Base-by-base conservation (phyloP, 2,329 filamentous ascomycete species). In the Lachnellula willkommii region DNA sequence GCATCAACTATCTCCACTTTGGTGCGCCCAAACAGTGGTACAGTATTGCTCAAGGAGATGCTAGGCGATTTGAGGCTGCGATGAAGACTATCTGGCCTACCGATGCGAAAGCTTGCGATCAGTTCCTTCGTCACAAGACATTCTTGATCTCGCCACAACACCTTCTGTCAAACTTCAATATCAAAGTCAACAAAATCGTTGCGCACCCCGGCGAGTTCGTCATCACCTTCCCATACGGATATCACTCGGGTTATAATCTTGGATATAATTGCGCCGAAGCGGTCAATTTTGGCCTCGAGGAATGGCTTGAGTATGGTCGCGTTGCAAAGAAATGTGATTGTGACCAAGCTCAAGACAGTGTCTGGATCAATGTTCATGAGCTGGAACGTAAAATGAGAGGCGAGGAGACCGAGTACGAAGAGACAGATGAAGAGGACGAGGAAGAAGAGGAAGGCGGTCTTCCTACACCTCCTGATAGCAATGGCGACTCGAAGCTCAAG, bases 11-110 rank as follows among this genome's bases (percentile, higher is more conserved):
- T 71, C 91, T 99, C 57, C 94, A 99, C 69, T 99, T 99, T 71
- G 94, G 94, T 53, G 94, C 94, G 1, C 94, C 94, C 0, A 99
- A 99, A 74, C 94, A 99, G 71, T 99, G 94, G 94, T 99, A 99
- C 75, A 96, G 92, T 72, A 97, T 99, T 63, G 96, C 93, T 0
- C 95, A 97, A 71, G 89, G 89, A 62, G 94, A 99, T 70, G 91
- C 93, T 14, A 84, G 91, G 50, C 87, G 88, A 15, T 99, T 99
- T 65, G 94, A 99, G 72, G 84, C 85, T 39, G 93, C 90, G 43
- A 99, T 99, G 94, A 93, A 88, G 74, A 91, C 80, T 68, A 89
- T 96, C 56, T 99, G 93, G 92, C 90, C 92, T 0, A 87, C 87
- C 5, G 94, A 99, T 68, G 90, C 92, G 20, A 99, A 99, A 73